Base-by-base conservation (phyloP, 1,284 basidiomycete genomes). In the Mycena sp. region DNA sequence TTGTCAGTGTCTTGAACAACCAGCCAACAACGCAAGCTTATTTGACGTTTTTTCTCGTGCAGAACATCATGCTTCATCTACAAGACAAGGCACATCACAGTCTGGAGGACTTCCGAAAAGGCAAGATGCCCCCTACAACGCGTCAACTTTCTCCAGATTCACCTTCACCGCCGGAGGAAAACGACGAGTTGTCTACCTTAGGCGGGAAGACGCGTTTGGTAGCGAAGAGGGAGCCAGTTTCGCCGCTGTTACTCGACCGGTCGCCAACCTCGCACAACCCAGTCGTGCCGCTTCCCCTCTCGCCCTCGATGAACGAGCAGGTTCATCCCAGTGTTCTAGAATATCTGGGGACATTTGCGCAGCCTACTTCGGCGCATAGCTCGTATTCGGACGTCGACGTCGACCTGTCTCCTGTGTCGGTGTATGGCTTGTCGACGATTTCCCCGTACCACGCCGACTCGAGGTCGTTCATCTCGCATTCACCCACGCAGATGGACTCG, bases 201-300 rank as follows among this genome's bases (percentile, higher is more conserved):
- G 91, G 90, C 30, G 90, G 90, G 4, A 85, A 83, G 73, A 91
- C 90, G 10, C 85, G 91, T 3, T 79, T 91, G 25, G 87, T 91
- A 4, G 83, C 84, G 40, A 86, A 86, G 77, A 89, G 86, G 69
- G 87, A 89, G 58, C 81, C 85, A 0, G 78, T 83, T 32, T 84
- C 87, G 1, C 87, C 88, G 5, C 75, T 78, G 46, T 72, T 87
- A 41, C 71, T 84, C 41, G 85, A 90, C 30, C 83, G 85, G 46
- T 92, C 90, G n/a, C 90, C 91, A 3, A 85, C 79, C 12, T 86
- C 89, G 6, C 81, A 82, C 50, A 87, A 89, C 68, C 90, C 89
- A 1, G 81, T 91, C 14, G 84, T 89, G 16, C 87, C 87, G 12
- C 73, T 89, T 2, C 86, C 86, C 1, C 69, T 88, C 23, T 80